Conservation (phyloP, 129 eudicot genomes). For the Arctium minus region DNA sequence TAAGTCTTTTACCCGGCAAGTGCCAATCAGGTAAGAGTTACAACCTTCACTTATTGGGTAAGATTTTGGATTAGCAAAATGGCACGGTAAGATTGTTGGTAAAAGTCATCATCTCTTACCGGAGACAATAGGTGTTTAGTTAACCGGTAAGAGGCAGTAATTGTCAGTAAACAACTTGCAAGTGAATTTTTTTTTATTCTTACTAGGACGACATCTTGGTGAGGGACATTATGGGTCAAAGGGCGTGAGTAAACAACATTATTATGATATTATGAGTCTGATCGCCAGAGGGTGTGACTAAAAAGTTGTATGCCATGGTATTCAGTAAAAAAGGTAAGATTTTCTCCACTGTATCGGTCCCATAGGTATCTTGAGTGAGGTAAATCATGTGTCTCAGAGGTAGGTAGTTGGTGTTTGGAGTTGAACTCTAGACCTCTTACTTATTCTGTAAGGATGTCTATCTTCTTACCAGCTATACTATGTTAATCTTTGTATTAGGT, state of each 20-base stretch:
- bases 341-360: background rate
- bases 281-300: background rate
- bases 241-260: background rate
- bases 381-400: no score
- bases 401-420: background rate
- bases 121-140: no score
- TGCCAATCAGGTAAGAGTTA: background rate
- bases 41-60: no score
- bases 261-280: background rate
- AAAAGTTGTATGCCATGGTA: background rate
- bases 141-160: no score
- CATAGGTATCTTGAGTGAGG: background rate
- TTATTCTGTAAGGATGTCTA: background rate
- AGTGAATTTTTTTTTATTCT: background rate
- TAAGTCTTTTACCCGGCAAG: background rate
- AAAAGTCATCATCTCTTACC: background rate
- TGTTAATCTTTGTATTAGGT: background rate
- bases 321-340: background rate
- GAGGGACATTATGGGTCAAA: background rate
- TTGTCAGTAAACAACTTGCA: background rate
- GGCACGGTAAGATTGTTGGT: background rate
- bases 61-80: background rate
- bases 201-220: background rate
- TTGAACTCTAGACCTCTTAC: background rate
- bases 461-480: no score